A percentile compares a stretch with the other conserved stretches of the same genome.
Evolutionary conservation across 139 green algal genomes (phyloP).

Genomic region (Raphidocelis subcapitata): DNA sequence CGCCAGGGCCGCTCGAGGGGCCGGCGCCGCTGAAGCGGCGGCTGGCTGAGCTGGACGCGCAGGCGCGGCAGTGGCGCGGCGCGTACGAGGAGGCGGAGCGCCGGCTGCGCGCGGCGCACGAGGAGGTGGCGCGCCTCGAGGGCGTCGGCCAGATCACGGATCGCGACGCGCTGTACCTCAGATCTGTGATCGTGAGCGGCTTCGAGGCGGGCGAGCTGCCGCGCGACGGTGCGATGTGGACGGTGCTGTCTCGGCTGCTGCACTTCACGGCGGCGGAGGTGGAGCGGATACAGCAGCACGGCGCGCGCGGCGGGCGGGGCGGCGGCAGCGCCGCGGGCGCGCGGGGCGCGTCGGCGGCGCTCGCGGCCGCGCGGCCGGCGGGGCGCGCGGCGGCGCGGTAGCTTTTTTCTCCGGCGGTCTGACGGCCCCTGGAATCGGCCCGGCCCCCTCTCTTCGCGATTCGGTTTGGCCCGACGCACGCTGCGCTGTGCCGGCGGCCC

Average conservation of each 20-base stretch:
- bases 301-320: not conserved
- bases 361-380: not conserved
- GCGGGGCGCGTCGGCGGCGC: too few relatives aligned
- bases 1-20: not conserved
- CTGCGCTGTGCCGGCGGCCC: too few relatives aligned
- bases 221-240: conserved; percentile 21
- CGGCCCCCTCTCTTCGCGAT: too few relatives aligned
- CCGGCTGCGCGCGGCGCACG: not conserved
- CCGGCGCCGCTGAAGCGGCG: not conserved
- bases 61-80: too few relatives aligned
- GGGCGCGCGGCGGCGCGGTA: not conserved
- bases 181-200: conserved; percentile 39
- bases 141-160: conserved; percentile 36
- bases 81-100: not conserved
- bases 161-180: conserved; percentile 45
- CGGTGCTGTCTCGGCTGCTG: conserved; percentile 40
- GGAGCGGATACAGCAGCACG: conserved; percentile 12
- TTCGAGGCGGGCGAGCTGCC: conserved; percentile 46
- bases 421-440: too few relatives aligned
- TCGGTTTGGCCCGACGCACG: too few relatives aligned
- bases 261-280: conserved; percentile 25
- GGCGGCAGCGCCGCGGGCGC: not conserved
- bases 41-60: not conserved
- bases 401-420: too few relatives aligned
- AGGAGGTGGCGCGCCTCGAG: conserved; percentile 31